Percentiles rank a stretch among this genome's conserved stretches.
phyloP scores from a whole-genome alignment of 2,329 filamentous ascomycete genomes.

The Anthostomella pinea region DNA sequence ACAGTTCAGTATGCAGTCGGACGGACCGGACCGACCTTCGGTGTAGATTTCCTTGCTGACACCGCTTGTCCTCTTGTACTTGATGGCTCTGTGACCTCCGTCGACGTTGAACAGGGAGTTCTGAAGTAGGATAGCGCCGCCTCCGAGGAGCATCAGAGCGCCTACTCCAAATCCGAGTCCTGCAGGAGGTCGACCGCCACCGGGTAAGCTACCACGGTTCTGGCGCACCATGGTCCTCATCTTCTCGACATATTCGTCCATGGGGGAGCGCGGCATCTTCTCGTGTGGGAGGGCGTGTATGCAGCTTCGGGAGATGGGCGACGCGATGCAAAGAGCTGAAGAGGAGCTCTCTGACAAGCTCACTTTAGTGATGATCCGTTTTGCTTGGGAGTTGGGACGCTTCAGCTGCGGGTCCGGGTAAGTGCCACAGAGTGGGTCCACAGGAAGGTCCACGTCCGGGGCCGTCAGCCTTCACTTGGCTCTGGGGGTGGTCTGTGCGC shows the following conservation, averaged over 20 bases:
- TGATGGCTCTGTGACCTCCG: conserved; percentile 97
- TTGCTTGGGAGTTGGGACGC: too few relatives aligned
- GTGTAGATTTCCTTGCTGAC: conserved; percentile 94
- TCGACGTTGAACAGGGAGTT: conserved; percentile 79
- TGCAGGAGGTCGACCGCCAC: conserved; percentile 43
- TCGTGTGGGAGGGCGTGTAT: conserved; percentile 1
- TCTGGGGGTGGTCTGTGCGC: too few relatives aligned
- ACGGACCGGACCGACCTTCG: conserved; percentile 64
- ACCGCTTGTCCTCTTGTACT: conserved; percentile 89
- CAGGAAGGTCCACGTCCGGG: too few relatives aligned
- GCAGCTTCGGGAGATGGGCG: too few relatives aligned
- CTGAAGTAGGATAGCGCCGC: conserved; percentile 51
- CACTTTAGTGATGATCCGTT: too few relatives aligned
- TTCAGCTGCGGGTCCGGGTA: too few relatives aligned
- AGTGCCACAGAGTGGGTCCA: too few relatives aligned
- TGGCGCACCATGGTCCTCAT: conserved; percentile 30
- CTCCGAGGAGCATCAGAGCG: conserved; percentile 43
- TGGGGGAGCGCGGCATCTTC: conserved; percentile 32
- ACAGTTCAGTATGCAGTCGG: conserved; percentile 2
- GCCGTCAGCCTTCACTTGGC: too few relatives aligned
- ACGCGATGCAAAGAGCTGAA: too few relatives aligned
- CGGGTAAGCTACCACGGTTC: conserved; percentile 39
- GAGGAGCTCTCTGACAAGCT: too few relatives aligned
- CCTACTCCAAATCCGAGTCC: conserved; percentile 40
- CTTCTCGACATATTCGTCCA: conserved; percentile 29